A percentile compares a stretch with the other conserved stretches of the same genome.
Conservation (phyloP, 345 rosid genomes). For the Gossypium stocksii region DNA sequence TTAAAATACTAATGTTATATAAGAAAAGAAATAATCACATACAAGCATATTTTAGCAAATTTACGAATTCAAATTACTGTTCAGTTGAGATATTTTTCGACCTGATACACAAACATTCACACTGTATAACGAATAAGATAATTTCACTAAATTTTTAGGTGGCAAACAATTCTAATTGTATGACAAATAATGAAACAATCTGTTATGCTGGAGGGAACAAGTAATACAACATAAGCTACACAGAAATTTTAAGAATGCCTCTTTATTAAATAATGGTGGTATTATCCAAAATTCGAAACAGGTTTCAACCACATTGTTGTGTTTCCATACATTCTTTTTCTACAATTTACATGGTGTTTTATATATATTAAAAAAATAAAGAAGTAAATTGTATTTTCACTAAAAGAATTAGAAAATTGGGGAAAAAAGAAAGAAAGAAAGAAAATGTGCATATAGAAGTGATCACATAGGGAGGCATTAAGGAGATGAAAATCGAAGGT, state of each 20-base stretch:
- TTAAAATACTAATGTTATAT: background rate
- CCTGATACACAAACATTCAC: background rate
- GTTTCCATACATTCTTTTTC: background rate
- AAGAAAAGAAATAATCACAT: background rate
- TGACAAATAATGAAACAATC: background rate
- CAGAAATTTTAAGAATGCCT: background rate
- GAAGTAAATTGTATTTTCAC: background rate
- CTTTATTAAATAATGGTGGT: background rate
- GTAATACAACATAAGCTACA: background rate
- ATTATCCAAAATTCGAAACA: slow-evolving; percentile 3
- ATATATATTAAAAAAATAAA: background rate
- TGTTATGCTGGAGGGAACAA: background rate
- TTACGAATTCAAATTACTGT: background rate
- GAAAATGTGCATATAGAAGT: background rate
- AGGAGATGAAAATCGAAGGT: background rate
- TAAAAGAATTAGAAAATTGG: background rate
- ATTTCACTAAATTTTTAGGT: background rate
- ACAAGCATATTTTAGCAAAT: background rate
- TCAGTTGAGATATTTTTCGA: background rate
- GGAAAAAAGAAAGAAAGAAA: background rate
- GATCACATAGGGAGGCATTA: background rate
- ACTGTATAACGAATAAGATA: background rate
- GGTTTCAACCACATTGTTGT: background rate
- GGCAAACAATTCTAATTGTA: slow-evolving; percentile 6
- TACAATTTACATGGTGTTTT: background rate